Conservation (phyloP, 768 basidiomycete species). For the Suillus sp. region DNA sequence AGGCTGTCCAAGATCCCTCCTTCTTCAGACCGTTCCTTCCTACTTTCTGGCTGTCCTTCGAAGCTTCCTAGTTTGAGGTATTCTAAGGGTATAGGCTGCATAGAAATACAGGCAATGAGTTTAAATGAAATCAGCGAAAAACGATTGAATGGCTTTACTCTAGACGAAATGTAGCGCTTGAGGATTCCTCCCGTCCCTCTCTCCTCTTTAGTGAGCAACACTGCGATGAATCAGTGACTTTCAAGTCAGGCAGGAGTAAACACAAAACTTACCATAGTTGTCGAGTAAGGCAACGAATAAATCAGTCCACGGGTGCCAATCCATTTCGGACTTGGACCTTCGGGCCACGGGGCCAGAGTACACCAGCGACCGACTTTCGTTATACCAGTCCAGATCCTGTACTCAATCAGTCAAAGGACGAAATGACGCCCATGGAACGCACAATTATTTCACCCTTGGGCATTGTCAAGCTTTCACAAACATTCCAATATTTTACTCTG, state of each 20-base stretch:
- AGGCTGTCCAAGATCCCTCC: conserved; percentile 57
- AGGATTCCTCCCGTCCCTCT: conserved; percentile 47
- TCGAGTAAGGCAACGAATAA: conserved; percentile 69
- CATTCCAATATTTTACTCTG: conserved; percentile 85
- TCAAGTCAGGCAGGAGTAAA: neutral
- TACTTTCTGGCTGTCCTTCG: conserved; percentile 55
- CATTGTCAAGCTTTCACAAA: conserved; percentile 75
- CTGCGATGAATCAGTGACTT: conserved; percentile 38
- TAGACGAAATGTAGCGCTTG: conserved; percentile 59
- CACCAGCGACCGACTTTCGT: conserved; percentile 72
- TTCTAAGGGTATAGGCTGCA: conserved; percentile 76
- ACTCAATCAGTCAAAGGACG: conserved; percentile 10
- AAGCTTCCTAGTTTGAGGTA: conserved; percentile 77
- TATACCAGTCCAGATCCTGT: conserved; percentile 78
- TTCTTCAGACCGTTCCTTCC: conserved; percentile 64
- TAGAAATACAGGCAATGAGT: conserved; percentile 13
- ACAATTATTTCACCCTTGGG: conserved; percentile 84
- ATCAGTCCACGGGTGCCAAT: conserved; percentile 72
- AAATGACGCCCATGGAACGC: conserved; percentile 27
- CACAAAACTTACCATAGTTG: conserved; percentile 62
- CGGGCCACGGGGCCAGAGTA: conserved; percentile 67
- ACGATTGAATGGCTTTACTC: conserved; percentile 47
- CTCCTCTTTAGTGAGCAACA: conserved; percentile 67
- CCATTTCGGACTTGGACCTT: conserved; percentile 61
- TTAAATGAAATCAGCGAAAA: conserved; percentile 8